Conservation (phyloP, 2,329 filamentous ascomycete genomes). For the Lizonia empirigonia region DNA sequence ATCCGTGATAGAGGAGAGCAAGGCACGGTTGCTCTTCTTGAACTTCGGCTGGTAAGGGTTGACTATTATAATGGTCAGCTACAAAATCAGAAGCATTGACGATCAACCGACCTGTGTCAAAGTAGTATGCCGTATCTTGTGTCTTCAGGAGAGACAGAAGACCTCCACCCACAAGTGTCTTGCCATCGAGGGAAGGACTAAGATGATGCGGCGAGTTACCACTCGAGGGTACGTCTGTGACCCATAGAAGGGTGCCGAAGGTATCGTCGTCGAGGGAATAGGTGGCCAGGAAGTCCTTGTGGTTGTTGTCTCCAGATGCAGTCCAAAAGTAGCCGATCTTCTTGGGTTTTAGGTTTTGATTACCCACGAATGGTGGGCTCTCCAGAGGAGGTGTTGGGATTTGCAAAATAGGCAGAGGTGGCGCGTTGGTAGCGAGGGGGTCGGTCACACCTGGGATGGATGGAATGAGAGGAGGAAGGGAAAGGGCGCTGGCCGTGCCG, state of each 20-base stretch:
- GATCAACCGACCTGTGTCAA: too few species aligned
- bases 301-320: slow-evolving; percentile 63
- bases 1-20: slow-evolving; percentile 65
- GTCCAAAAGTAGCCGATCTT: slow-evolving; percentile 71
- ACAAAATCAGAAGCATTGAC: too few species aligned
- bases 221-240: slow-evolving; percentile 64
- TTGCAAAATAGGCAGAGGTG: slow-evolving; percentile 64
- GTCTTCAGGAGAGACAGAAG: slow-evolving; percentile 64
- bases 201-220: slow-evolving; percentile 68
- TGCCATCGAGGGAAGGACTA: slow-evolving; percentile 60
- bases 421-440: slow-evolving; percentile 56
- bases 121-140: slow-evolving; percentile 67
- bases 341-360: slow-evolving; percentile 63
- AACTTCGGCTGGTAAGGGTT: slow-evolving; percentile 65
- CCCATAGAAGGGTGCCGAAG: slow-evolving; percentile 63
- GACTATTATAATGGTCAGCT: too few species aligned
- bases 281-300: slow-evolving; percentile 65
- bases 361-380: slow-evolving; percentile 59
- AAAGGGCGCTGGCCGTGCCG: slow-evolving; percentile 33
- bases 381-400: slow-evolving; percentile 63
- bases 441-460: slow-evolving; percentile 65
- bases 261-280: slow-evolving; percentile 67
- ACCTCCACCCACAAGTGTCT: slow-evolving; percentile 63
- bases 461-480: slow-evolving; percentile 63
- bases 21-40: slow-evolving; percentile 63